Evolutionary conservation across 2,329 filamentous ascomycete species (phyloP).

Genomic region (Colletotrichum musae): DNA sequence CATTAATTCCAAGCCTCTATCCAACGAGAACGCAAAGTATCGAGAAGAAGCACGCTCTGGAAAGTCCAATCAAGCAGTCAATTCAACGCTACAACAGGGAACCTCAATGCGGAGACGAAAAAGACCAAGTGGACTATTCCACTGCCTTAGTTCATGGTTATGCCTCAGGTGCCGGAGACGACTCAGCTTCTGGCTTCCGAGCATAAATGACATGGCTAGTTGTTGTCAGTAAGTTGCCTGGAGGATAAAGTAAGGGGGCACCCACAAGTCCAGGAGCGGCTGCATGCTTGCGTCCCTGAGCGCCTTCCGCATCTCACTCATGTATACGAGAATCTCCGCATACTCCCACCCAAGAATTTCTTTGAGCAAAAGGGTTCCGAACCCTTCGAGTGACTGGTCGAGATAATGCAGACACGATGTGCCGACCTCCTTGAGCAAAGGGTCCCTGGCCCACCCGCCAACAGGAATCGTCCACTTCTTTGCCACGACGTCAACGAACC

Average conservation of each 20-base stretch:
- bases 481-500: conserved; percentile 42
- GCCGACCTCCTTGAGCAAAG: conserved; percentile 31
- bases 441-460: conserved; percentile 38
- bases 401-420: conserved; percentile 43
- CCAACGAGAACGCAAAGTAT: no score
- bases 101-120: no score
- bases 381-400: conserved; percentile 46
- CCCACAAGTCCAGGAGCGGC: conserved; percentile 11
- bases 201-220: no score
- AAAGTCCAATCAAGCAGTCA: no score
- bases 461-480: conserved; percentile 40
- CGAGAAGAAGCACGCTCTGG: no score
- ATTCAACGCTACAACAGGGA: no score
- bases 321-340: conserved; percentile 45
- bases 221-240: no score
- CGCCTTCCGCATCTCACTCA: conserved; percentile 42
- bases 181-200: no score
- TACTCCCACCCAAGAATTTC: conserved; percentile 48
- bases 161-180: no score
- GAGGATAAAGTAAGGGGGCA: not conserved
- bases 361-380: conserved; percentile 46
- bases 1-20: no score
- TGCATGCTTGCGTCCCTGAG: conserved; percentile 4
- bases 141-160: no score
- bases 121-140: no score